A percentile compares a stretch with the other conserved stretches of the same genome.
phyloP scores from a whole-genome alignment of 768 basidiomycete genomes.

The Amanita rimosa region DNA sequence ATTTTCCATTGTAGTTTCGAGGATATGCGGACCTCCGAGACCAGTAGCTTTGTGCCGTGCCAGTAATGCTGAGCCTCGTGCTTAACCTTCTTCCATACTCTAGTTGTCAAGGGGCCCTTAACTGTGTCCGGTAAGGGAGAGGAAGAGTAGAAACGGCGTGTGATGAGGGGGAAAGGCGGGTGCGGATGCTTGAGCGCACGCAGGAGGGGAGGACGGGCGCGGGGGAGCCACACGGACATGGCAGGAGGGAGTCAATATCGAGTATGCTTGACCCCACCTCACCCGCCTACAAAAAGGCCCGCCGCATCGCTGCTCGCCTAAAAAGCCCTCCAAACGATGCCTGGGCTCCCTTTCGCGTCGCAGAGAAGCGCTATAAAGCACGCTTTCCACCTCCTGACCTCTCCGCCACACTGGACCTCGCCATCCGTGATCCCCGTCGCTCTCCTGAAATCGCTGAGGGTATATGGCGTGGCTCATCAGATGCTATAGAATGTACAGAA shows the following conservation, averaged over 20 bases:
- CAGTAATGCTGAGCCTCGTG: slow-evolving; percentile 96
- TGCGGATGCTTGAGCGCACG: slow-evolving; percentile 20
- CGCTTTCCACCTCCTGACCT: slow-evolving; percentile 72
- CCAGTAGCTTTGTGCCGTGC: slow-evolving; percentile 90
- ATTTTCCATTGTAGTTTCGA: slow-evolving; percentile 84
- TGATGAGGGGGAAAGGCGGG: too few relatives aligned
- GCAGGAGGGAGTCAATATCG: too few relatives aligned
- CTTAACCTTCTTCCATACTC: slow-evolving; percentile 89
- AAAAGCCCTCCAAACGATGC: slow-evolving; percentile 31
- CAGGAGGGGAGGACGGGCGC: slow-evolving; percentile 31
- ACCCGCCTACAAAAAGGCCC: slow-evolving; percentile 47
- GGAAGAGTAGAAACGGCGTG: background rate
- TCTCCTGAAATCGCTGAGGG: slow-evolving; percentile 30
- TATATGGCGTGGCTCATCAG: slow-evolving; percentile 34
- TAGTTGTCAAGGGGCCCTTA: slow-evolving; percentile 40
- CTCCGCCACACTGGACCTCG: slow-evolving; percentile 56
- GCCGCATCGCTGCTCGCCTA: slow-evolving; percentile 48
- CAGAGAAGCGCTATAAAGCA: slow-evolving; percentile 75
- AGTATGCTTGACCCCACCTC: slow-evolving; percentile 30
- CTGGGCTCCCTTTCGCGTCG: slow-evolving; percentile 68
- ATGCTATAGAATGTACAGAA: slow-evolving; percentile 22
- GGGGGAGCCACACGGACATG: slow-evolving; percentile 77
- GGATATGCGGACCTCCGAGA: slow-evolving; percentile 89
- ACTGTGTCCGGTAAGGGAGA: background rate
- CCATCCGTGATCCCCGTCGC: slow-evolving; percentile 29